phyloP scores from a whole-genome alignment of 1,284 basidiomycete species.

The Puccinia triticina region DNA sequence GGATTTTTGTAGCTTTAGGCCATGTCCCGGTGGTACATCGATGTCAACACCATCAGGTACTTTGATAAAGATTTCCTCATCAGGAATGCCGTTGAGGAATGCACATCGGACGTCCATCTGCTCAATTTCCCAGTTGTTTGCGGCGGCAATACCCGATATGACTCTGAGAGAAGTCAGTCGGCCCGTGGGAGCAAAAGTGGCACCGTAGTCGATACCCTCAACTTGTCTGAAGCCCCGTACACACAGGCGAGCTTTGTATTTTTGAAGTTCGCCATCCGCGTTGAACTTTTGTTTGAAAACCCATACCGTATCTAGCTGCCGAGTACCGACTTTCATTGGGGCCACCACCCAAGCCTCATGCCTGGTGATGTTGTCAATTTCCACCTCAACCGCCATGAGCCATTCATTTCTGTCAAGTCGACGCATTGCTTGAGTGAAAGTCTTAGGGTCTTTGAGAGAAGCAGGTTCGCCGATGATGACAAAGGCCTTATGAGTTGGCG shows the following conservation, averaged over 20 bases:
- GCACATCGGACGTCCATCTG: too few species aligned
- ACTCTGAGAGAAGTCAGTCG: too few species aligned
- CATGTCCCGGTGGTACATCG: neutral
- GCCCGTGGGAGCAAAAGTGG: too few species aligned
- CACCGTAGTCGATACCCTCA: too few species aligned
- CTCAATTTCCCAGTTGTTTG: too few species aligned
- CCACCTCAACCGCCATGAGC: slow-evolving; percentile 3
- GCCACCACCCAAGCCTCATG: neutral
- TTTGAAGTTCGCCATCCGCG: too few species aligned
- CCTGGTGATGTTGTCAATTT: neutral
- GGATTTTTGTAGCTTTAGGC: neutral
- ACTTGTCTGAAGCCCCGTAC: too few species aligned
- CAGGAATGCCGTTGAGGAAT: too few species aligned
- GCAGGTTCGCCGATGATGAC: slow-evolving; percentile 5
- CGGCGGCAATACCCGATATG: too few species aligned
- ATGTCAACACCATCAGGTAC: slow-evolving; percentile 5
- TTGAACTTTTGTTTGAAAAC: too few species aligned
- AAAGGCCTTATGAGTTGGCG: neutral
- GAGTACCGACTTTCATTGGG: neutral
- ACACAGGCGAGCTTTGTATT: too few species aligned
- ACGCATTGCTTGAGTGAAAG: neutral
- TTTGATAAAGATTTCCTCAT: too few species aligned
- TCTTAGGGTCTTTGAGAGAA: neutral
- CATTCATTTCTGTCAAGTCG: neutral
- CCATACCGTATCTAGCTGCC: neutral